Evolutionary conservation across 2,329 filamentous ascomycete genomes (phyloP).

Genomic region (Stachybotrys chlorohalonatus): DNA sequence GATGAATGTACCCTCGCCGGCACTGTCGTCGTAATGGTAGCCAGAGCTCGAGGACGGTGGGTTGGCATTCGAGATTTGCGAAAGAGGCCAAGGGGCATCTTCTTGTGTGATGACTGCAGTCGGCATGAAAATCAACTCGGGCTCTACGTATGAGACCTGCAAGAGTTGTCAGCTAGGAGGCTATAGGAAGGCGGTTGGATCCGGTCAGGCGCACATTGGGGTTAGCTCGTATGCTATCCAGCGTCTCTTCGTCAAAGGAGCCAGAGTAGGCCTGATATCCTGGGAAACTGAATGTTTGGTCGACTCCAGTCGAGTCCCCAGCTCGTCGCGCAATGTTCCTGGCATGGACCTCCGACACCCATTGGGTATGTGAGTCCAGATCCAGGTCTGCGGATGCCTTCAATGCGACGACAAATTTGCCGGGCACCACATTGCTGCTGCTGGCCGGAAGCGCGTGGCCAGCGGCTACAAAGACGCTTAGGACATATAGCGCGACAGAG

Average conservation of each 20-base stretch:
- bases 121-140: not conserved
- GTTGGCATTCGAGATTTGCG: not conserved
- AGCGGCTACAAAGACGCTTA: not conserved
- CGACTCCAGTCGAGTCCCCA: not conserved
- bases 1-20: not conserved
- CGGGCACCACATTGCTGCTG: not conserved
- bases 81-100: not conserved
- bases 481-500: no score
- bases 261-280: slow-evolving; percentile 4
- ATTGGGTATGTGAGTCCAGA: slow-evolving; percentile 3
- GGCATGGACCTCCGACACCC: slow-evolving; percentile 5
- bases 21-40: slow-evolving; percentile 1
- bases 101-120: not conserved
- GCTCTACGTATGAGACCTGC: slow-evolving; percentile 1
- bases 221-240: slow-evolving; percentile 3
- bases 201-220: not conserved
- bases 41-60: not conserved
- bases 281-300: slow-evolving; percentile 4
- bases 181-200: not conserved
- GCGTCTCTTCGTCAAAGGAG: slow-evolving; percentile 2
- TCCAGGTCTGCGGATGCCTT: not conserved
- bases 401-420: slow-evolving; percentile 1
- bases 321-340: slow-evolving; percentile 1
- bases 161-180: not conserved
- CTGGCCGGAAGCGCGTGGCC: not conserved